Percentiles rank a stretch among this genome's conserved stretches.
These are phyloP conservation scores for Colletotrichum filicis DNA, from an alignment of 2,329 filamentous ascomycete species.

Conservation along the genomic window DNA sequence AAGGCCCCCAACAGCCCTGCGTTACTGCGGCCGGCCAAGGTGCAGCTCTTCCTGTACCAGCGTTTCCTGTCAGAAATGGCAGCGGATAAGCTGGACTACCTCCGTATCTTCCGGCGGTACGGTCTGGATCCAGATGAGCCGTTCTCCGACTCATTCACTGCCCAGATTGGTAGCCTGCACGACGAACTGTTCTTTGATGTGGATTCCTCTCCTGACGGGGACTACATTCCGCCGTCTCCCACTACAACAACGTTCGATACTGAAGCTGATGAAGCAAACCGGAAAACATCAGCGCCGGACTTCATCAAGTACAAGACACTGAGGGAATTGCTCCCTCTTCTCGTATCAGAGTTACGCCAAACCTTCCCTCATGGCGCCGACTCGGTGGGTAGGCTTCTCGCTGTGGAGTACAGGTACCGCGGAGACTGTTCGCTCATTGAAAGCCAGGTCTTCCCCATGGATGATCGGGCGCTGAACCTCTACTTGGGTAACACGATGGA, in stretches of 20 bases:
- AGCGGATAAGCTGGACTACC: slow-evolving; percentile 75
- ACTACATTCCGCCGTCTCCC: slow-evolving; percentile 22
- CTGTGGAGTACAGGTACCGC: slow-evolving; percentile 65
- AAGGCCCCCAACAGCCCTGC: slow-evolving; percentile 73
- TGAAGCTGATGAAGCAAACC: slow-evolving; percentile 2
- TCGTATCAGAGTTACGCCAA: slow-evolving; percentile 56
- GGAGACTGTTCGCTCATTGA: slow-evolving; percentile 64
- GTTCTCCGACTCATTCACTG: slow-evolving; percentile 85
- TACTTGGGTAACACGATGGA: slow-evolving; percentile 78
- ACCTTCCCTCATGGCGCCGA: slow-evolving; percentile 64
- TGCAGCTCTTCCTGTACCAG: slow-evolving; percentile 93
- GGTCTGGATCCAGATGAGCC: slow-evolving; percentile 69
- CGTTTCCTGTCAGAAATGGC: slow-evolving; percentile 83
- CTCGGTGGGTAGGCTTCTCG: slow-evolving; percentile 61
- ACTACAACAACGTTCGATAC: slow-evolving; percentile 43
- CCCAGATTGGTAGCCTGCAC: slow-evolving; percentile 76
- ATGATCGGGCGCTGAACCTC: slow-evolving; percentile 68
- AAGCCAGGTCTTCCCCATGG: slow-evolving; percentile 73
- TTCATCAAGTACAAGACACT: slow-evolving; percentile 60
- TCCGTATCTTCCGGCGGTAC: slow-evolving; percentile 77
- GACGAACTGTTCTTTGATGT: slow-evolving; percentile 72
- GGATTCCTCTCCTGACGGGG: neutral
- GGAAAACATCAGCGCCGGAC: slow-evolving; percentile 40
- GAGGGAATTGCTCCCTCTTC: slow-evolving; percentile 56
- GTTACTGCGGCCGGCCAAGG: slow-evolving; percentile 79